Evolutionary conservation across 345 rosid genomes (phyloP).

Genomic region (Salix udensis): DNA sequence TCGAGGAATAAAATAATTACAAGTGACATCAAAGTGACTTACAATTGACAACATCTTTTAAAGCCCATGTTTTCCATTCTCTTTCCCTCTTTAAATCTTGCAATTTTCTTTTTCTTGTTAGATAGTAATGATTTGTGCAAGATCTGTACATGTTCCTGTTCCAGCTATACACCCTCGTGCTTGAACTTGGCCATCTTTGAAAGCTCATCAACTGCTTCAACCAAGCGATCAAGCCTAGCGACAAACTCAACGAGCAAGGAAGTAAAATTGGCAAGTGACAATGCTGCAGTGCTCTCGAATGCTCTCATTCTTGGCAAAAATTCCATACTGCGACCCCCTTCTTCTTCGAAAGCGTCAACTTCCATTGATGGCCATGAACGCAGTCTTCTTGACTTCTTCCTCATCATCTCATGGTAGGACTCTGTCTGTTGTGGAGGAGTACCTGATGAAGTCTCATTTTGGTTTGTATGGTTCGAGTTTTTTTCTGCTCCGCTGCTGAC

Average conservation of each 20-base stretch:
- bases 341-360: constrained; percentile 53
- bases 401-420: constrained; percentile 50
- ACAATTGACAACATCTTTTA: neutral
- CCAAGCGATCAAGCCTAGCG: constrained; percentile 61
- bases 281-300: constrained; percentile 53
- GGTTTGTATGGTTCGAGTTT: neutral
- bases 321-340: constrained; percentile 26
- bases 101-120: too few relatives aligned
- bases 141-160: constrained; percentile 1
- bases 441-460: neutral
- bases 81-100: too few relatives aligned
- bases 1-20: neutral
- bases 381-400: constrained; percentile 52
- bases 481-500: constrained; percentile 16
- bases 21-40: neutral
- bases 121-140: neutral
- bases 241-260: constrained; percentile 63
- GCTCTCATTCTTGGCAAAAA: constrained; percentile 46
- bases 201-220: constrained; percentile 55
- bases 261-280: constrained; percentile 56
- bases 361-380: constrained; percentile 63
- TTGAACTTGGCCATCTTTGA: constrained; percentile 54
- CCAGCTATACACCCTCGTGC: constrained; percentile 23
- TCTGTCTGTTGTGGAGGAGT: constrained; percentile 21
- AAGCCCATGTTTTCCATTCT: neutral